Percentiles rank a stretch among this genome's conserved stretches.
Evolutionary conservation across 148 eudicot genomes (phyloP).

Genomic region (Spergularia marina): DNA sequence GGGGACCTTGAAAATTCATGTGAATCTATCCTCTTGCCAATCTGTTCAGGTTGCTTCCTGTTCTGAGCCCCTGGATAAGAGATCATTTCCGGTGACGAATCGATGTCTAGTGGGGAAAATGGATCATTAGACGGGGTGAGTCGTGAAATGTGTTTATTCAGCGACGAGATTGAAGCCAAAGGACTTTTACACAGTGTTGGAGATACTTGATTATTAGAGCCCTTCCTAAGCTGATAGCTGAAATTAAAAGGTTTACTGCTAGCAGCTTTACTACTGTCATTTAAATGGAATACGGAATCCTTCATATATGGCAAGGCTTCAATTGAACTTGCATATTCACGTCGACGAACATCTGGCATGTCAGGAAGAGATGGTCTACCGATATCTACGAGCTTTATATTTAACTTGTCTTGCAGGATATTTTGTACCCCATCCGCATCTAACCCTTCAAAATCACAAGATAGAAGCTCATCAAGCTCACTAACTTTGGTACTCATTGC

Average conservation of each 20-base stretch:
- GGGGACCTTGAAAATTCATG: constrained; percentile 23
- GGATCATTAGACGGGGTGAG: constrained; percentile 40
- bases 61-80: constrained; percentile 19
- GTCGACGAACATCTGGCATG: constrained; percentile 33
- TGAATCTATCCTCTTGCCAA: constrained; percentile 25
- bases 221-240: constrained; percentile 23
- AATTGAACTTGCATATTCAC: constrained; percentile 25
- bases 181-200: constrained; percentile 53
- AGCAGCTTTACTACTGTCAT: constrained; percentile 28
- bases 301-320: constrained; percentile 25
- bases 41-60: constrained; percentile 28
- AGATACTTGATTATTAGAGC: constrained; percentile 30
- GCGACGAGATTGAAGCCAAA: constrained; percentile 49
- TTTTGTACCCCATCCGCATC: constrained; percentile 44
- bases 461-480: constrained; percentile 48
- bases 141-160: constrained; percentile 44
- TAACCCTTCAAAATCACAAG: constrained; percentile 37
- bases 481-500: constrained; percentile 25
- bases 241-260: constrained; percentile 29
- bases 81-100: constrained; percentile 30
- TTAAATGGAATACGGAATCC: constrained; percentile 28
- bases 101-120: constrained; percentile 38
- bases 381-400: constrained; percentile 52
- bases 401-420: constrained; percentile 48
- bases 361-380: constrained; percentile 43